Percentiles rank a stretch among this genome's conserved stretches.
These are phyloP conservation scores for Xylariaceae sp. DNA, from an alignment of 2,329 filamentous ascomycete species.

Conservation along the genomic window DNA sequence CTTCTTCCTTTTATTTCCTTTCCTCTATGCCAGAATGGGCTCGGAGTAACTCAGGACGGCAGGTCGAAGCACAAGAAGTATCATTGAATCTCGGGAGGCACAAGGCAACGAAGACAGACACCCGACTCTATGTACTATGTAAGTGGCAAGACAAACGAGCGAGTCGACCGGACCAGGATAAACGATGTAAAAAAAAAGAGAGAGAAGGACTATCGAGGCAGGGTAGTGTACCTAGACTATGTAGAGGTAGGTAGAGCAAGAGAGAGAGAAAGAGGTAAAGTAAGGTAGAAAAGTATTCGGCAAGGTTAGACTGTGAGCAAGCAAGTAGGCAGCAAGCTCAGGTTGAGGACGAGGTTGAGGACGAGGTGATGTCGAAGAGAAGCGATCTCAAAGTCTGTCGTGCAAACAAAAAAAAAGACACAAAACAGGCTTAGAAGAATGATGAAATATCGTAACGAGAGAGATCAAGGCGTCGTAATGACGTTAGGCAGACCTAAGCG, in stretches of 20 bases:
- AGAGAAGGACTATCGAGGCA: neutral
- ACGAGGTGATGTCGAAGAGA: no score
- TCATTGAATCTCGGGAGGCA: slow-evolving; percentile 11
- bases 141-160: neutral
- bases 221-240: neutral
- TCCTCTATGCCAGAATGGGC: slow-evolving; percentile 3
- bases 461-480: neutral
- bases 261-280: neutral
- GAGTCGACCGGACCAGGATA: neutral
- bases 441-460: neutral
- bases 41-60: slow-evolving; percentile 9
- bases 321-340: neutral
- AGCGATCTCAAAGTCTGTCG: no score
- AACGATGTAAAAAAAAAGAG: neutral
- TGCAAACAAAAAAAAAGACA: no score
- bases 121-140: neutral
- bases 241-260: neutral
- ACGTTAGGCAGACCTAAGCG: neutral
- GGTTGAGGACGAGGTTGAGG: no score
- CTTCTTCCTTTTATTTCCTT: no score
- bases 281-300: neutral
- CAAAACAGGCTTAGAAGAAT: no score
- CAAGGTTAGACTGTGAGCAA: neutral
- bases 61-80: slow-evolving; percentile 9
- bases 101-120: slow-evolving; percentile 5